phyloP scores from a whole-genome alignment of 805 yeast species.

The Zygosaccharomyces rouxii region DNA sequence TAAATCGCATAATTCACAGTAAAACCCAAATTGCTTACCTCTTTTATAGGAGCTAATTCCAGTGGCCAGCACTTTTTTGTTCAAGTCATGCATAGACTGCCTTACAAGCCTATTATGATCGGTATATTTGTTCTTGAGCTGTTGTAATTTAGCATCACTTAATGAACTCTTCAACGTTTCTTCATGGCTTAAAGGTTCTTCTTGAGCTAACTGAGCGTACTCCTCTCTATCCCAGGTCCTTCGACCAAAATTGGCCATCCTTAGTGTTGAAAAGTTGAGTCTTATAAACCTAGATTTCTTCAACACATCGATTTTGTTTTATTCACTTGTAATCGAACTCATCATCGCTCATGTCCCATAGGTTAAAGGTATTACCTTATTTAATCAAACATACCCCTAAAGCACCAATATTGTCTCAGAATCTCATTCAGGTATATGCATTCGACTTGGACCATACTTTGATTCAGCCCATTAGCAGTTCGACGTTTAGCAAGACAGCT shows the following conservation, averaged over 20 bases:
- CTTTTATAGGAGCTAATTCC: constrained; percentile 33
- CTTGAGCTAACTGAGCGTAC: constrained; percentile 47
- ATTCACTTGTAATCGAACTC: neutral
- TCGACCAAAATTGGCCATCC: constrained; percentile 47
- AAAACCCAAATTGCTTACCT: constrained; percentile 74
- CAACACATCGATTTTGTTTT: neutral
- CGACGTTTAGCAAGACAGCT: constrained; percentile 54
- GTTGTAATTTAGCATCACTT: constrained; percentile 14
- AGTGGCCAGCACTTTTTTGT: constrained; percentile 34
- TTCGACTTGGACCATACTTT: constrained; percentile 87
- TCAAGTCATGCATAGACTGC: constrained; percentile 30
- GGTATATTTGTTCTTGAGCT: constrained; percentile 22
- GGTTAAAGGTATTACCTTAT: constrained; percentile 39
- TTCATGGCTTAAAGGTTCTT: constrained; percentile 23
- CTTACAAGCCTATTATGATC: constrained; percentile 23
- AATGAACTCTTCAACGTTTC: constrained; percentile 16
- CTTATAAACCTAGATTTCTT: neutral
- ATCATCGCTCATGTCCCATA: constrained; percentile 26
- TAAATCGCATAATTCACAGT: constrained; percentile 73
- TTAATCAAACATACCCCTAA: constrained; percentile 42
- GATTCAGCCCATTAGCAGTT: constrained; percentile 49
- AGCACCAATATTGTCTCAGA: neutral
- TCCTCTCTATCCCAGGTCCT: constrained; percentile 70
- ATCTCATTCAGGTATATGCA: constrained; percentile 48
- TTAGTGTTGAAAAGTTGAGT: neutral